These are phyloP conservation scores for Lasiosphaeria hispida DNA, from an alignment of 495 filamentous ascomycete species.

Conservation along the genomic window DNA sequence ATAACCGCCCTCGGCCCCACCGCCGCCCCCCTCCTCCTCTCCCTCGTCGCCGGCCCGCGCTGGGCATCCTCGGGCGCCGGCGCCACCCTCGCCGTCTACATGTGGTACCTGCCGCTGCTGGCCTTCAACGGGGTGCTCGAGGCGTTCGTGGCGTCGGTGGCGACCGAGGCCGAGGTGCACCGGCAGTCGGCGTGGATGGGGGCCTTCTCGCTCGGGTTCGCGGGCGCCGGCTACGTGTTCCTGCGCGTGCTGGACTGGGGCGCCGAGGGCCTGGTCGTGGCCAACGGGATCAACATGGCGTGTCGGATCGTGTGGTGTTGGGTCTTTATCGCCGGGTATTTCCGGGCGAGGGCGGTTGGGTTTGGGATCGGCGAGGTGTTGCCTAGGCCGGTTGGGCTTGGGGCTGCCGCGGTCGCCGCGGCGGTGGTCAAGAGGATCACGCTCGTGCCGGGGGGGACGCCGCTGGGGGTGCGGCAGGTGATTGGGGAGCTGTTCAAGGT, in stretches of 20 bases:
- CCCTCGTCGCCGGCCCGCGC: constrained; percentile 65
- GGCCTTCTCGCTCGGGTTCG: constrained; percentile 71
- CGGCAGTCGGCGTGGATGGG: constrained; percentile 80
- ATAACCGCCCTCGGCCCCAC: constrained; percentile 67
- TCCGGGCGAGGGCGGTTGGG: constrained; percentile 41
- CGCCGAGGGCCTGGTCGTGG: constrained; percentile 74
- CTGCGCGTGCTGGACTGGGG: constrained; percentile 63
- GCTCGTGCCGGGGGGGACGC: constrained; percentile 30
- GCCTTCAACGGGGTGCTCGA: constrained; percentile 90
- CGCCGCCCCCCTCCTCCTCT: constrained; percentile 67
- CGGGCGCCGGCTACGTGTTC: constrained; percentile 64
- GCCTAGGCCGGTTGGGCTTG: constrained; percentile 26
- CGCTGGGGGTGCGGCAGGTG: constrained; percentile 24
- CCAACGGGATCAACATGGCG: constrained; percentile 83
- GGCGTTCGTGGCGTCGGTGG: constrained; percentile 86
- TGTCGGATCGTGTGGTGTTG: constrained; percentile 79
- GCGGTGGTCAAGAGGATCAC: constrained; percentile 22
- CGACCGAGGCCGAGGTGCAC: constrained; percentile 65
- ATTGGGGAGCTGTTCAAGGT: constrained; percentile 50
- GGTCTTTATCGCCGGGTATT: constrained; percentile 65
- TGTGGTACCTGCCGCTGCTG: constrained; percentile 87
- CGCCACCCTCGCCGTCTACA: constrained; percentile 69
- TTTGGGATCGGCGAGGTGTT: constrained; percentile 31
- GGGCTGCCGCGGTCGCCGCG: constrained; percentile 22
- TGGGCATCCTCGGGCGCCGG: constrained; percentile 69